Evolutionary conservation across 768 basidiomycete species (phyloP), one percentile per base, ranked within the genome.

Genomic region (Daedalea quercina): DNA sequence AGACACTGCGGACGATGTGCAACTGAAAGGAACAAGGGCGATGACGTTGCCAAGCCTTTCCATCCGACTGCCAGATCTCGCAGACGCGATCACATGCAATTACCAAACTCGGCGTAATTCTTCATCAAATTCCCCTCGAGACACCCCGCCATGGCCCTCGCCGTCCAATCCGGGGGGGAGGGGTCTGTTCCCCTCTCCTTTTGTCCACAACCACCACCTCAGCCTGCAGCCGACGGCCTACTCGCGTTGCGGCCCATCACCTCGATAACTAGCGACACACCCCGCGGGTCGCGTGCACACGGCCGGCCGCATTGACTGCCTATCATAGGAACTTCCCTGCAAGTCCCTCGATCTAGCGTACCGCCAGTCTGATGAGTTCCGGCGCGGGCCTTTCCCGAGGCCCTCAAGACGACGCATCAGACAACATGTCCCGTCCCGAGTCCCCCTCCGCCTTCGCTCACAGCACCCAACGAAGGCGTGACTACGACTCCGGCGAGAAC

Each of bases 401-500:
- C 37, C 37, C 37, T 40, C 37, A 40, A 40, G 37, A 40, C 19
- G 37, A 40, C 17, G 3, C 13, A 19, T 40, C 37, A 17, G 4
- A 40, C 6, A 17, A 35, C 34, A 35, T 35, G 9, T 40, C 37
- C 37, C 37, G 37, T 15, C 37, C 37, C 25, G 25, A 12, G 11
- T 47, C 46, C 28, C 28, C 46, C 12, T 33, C 23, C 28, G 31
- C n/a, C 9, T 15, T 44, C 13, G 13, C 44, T 11, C 44, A 24
- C 44, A 44, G 44, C 41, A 42, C 17, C 41, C 41, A 22, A 3
- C 4, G 7, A 4, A 4, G 7, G 6, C 44, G 19, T 20, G 9
- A 24, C 44, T 13, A 35, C 51, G 53, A 53, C 37, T 47, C 42
- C 49, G 47, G 31, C 52, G 52, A 53, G 26, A 28, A 20, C 2